phyloP scores from a whole-genome alignment of 2,329 filamentous ascomycete genomes.

The Pleochaeta shiraiana region DNA sequence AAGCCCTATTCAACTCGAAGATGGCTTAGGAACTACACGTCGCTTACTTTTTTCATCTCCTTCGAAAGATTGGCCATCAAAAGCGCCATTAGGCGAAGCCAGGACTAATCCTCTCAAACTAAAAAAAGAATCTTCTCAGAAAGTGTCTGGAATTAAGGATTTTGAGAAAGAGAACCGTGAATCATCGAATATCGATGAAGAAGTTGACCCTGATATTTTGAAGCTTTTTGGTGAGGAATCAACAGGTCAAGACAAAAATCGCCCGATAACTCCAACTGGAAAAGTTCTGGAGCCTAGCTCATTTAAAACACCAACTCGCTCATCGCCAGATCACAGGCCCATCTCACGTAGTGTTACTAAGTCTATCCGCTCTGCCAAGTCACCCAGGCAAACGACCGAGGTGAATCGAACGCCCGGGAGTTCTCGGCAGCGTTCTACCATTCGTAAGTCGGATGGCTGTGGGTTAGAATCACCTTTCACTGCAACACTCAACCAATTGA shows the following conservation, averaged over 20 bases:
- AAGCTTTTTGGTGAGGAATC: constrained; percentile 17
- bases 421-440: constrained; percentile 10
- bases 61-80: constrained; percentile 38
- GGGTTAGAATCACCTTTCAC: constrained; percentile 19
- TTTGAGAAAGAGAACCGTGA: not conserved
- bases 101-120: constrained; percentile 7
- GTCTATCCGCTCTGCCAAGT: constrained; percentile 15
- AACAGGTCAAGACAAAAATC: constrained; percentile 6
- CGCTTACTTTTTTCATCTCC: constrained; percentile 61
- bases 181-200: constrained; percentile 24
- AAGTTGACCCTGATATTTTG: constrained; percentile 15
- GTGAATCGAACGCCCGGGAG: constrained; percentile 13
- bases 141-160: not conserved
- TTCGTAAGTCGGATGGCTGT: constrained; percentile 11
- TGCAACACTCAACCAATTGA: constrained; percentile 16
- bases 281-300: constrained; percentile 7
- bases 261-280: constrained; percentile 15
- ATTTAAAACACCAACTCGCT: constrained; percentile 18
- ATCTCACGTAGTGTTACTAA: constrained; percentile 17
- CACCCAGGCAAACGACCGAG: constrained; percentile 12
- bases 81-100: no score
- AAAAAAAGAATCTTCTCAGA: not conserved
- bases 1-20: constrained; percentile 32
- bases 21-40: constrained; percentile 34
- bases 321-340: constrained; percentile 16